A percentile compares a stretch with the other conserved stretches of the same genome.
phyloP scores from a whole-genome alignment of 352 stramenopile species.

The Pilasporangium apinafurcum region DNA sequence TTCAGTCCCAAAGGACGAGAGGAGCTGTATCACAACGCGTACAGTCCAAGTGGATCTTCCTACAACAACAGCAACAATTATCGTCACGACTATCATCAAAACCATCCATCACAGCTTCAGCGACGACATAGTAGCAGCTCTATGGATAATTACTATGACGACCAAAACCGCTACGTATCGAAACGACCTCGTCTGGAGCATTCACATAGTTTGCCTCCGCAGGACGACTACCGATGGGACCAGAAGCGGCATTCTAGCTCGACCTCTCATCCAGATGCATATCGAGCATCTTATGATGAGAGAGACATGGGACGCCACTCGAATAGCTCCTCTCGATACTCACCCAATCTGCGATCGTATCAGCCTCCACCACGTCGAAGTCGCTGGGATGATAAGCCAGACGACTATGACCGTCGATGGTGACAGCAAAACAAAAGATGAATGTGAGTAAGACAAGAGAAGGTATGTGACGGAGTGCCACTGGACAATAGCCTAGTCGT shows the following conservation, averaged over 20 bases:
- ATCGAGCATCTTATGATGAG: conserved; percentile 2
- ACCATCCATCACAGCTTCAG: conserved; percentile 11
- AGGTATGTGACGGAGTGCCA: not conserved
- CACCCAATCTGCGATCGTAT: conserved; percentile 1
- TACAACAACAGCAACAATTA: conserved; percentile 3
- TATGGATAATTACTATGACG: conserved; percentile 3
- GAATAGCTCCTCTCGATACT: conserved; percentile 1
- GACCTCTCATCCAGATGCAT: not conserved
- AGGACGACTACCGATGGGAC: conserved; percentile 19
- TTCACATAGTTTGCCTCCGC: conserved; percentile 47
- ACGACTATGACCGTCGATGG: conserved; percentile 21
- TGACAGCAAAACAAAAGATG: conserved; percentile 6
- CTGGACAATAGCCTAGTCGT: not conserved
- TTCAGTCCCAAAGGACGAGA: not conserved
- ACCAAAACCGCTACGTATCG: conserved; percentile 15
- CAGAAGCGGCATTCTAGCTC: conserved; percentile 25
- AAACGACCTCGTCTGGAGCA: conserved; percentile 64
- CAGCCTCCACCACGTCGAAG: conserved; percentile 14
- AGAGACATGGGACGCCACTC: not conserved
- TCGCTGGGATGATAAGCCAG: conserved; percentile 30
- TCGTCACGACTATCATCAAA: conserved; percentile 8
- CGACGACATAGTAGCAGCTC: conserved; percentile 40
- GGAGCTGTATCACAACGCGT: not conserved
- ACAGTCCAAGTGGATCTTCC: not conserved
- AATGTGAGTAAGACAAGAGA: not conserved